Evolutionary conservation across 805 yeast species (phyloP).

Genomic region (Saccharomycopsis olivae): DNA sequence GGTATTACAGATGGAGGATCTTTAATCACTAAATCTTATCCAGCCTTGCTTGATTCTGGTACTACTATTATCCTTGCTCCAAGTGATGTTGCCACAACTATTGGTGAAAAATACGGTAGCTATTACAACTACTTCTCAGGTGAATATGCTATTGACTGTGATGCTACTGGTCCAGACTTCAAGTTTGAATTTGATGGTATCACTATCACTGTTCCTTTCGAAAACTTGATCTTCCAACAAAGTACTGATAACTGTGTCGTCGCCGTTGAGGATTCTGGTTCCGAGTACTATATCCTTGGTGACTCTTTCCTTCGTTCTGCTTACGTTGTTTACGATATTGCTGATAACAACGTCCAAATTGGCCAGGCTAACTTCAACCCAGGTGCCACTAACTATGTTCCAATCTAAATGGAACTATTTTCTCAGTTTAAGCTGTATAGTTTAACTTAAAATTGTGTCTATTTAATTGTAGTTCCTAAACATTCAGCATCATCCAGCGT

Average conservation of each 20-base stretch:
- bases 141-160: constrained; percentile 11
- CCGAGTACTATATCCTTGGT: constrained; percentile 32
- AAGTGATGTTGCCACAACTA: constrained; percentile 20
- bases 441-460: no score
- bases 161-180: constrained; percentile 12
- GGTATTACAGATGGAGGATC: constrained; percentile 22
- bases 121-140: constrained; percentile 30
- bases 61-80: constrained; percentile 39
- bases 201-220: constrained; percentile 39
- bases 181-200: constrained; percentile 41
- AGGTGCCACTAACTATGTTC: constrained; percentile 24
- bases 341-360: constrained; percentile 43
- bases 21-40: constrained; percentile 19
- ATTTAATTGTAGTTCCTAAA: no score
- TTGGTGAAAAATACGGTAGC: constrained; percentile 20
- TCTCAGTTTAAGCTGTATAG: no score
- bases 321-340: constrained; percentile 56
- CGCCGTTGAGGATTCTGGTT: constrained; percentile 9
- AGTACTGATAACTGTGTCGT: constrained; percentile 12
- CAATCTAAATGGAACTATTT: neutral
- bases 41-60: constrained; percentile 37
- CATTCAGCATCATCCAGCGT: no score
- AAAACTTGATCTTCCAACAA: constrained; percentile 22
- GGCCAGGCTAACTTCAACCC: constrained; percentile 34
- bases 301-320: constrained; percentile 48